Base-by-base conservation (phyloP, 1,284 basidiomycete species). In the Fomitopsis pinicola region DNA sequence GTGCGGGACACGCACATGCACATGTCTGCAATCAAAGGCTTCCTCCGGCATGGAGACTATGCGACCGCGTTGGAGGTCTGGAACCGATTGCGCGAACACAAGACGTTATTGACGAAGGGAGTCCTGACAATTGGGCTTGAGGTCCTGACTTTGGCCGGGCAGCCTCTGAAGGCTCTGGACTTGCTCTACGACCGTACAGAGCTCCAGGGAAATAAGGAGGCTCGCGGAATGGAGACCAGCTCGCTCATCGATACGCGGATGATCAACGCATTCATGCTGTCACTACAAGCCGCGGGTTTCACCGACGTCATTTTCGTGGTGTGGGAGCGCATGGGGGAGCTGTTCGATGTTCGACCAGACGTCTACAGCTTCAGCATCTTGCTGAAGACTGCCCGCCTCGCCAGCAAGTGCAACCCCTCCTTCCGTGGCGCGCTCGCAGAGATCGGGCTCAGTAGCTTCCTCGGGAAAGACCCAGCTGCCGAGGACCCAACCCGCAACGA, bases 231-330 rank as follows among this genome's bases (percentile, higher is more conserved):
- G 17, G 14, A 60, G 50, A 50, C 57, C 14, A 55, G 19, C 14
- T 14, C 35, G 17, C 6, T 38, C 14, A 28, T 73, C 28, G 67
- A 78, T 33, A 68, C 72, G 1, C 70, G 75, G 26, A 72, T 78
- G 0, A 69, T 89, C 56, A 88, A 88, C 66, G 72, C 77, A 19
- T 81, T 87, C 66, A 79, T 92, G 75, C 72, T 76, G 7, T 68
- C 78, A 3, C 73, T 85, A n/a, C 77, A 77, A 30, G 78, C 77
- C 26, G 75, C 77, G 17, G 75, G 77, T 15, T 80, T 86, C 4
- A 87, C 86, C 0, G 86, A 88, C 64, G 71, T 80, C 2, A 79
- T 87, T 2, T 88, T 87, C 68, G 75, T 75, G 46, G 66, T 92
- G 7, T 92, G 87, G 84, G 83, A 85, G 22, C 68, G 81, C 17